Evolutionary conservation across 108 stramenopile genomes (phyloP), one percentile per base, ranked within the genome.

Genomic region (Mayamaea pseudoterrestris): DNA sequence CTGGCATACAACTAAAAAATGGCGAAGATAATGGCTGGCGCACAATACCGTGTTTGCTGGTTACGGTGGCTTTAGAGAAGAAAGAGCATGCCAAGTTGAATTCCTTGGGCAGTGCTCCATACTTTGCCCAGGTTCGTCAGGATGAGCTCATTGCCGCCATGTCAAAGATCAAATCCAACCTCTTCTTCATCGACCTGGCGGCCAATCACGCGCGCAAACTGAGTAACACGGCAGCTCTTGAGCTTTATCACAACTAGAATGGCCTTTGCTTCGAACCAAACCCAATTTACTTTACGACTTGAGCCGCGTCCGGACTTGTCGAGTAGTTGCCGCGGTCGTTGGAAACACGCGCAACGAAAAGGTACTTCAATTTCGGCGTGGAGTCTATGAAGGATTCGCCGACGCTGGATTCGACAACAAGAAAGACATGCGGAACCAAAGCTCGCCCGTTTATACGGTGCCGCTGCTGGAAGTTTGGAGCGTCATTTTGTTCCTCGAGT

Each of bases 181-280:
- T 68, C 12, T 80, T 41, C 36, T 80, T 74, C 47, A 35, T 80
- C 11, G 78, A 80, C 56, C 40, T 80, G 39, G 78, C 78, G 1
- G 63, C 78, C 26, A 74, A 80, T 42, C 63, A 80, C 42, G 70
- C 78, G 14, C 52, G 48, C 2, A 14, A 25, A 1, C 37, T 61
- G 24, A 61, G 55, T 29, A 79, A 80, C 41, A 66, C 78, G 18
- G 69, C 11, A 16, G 47, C 40, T 25, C 24, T 36, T 63, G 23
- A 12, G 43, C 30, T n/a, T 57, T 29, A 50, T 21, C 41, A 46
- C 31, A 59, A 60, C 5, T 73, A 67, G 72, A 53, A 36, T 11
- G 73, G 73, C 12, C 39, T 75, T 29, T 75, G 73, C 53, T 58
- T 76, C 25, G 78, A 79, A 49, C 67, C 68, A 23, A 70, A 69